A percentile compares a stretch with the other conserved stretches of the same genome.
Evolutionary conservation across 495 filamentous ascomycete genomes (phyloP).

Genomic region (Usnea hakonensis): DNA sequence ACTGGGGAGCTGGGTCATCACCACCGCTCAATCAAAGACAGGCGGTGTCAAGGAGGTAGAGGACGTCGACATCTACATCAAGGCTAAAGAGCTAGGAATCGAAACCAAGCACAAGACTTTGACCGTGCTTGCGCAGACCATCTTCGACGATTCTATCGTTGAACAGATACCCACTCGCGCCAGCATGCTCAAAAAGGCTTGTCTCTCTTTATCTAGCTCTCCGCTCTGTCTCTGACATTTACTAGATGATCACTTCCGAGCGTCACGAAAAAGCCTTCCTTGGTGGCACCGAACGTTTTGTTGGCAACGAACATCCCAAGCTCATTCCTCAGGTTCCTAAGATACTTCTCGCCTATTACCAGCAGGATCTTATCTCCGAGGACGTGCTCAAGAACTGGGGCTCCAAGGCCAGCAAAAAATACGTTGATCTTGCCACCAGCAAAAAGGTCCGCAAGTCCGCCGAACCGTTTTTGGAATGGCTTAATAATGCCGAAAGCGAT

Average conservation of each 20-base stretch:
- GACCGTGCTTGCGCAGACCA: slow-evolving; percentile 82
- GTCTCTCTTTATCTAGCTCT: slow-evolving; percentile 20
- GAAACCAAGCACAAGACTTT: slow-evolving; percentile 91
- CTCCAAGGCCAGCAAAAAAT: slow-evolving; percentile 91
- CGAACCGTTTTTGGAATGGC: slow-evolving; percentile 89
- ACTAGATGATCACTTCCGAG: slow-evolving; percentile 74
- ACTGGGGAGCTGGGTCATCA: slow-evolving; percentile 85
- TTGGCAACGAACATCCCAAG: slow-evolving; percentile 73
- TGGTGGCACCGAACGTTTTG: slow-evolving; percentile 91
- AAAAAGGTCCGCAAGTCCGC: slow-evolving; percentile 95
- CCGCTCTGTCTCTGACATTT: not conserved
- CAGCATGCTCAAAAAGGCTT: slow-evolving; percentile 75
- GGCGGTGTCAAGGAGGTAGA: slow-evolving; percentile 67
- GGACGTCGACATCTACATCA: slow-evolving; percentile 86
- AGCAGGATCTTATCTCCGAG: slow-evolving; percentile 79
- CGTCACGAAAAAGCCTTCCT: slow-evolving; percentile 93
- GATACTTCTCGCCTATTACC: slow-evolving; percentile 79
- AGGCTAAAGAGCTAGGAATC: slow-evolving; percentile 90
- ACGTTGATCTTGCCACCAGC: slow-evolving; percentile 80
- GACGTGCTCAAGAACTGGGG: slow-evolving; percentile 87
- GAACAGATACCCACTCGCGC: slow-evolving; percentile 78
- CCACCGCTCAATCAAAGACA: slow-evolving; percentile 57
- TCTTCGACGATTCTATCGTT: slow-evolving; percentile 85
- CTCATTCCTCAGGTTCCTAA: slow-evolving; percentile 71
- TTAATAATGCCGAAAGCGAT: slow-evolving; percentile 82